These are phyloP conservation scores for Mikania micrantha DNA, from an alignment of 129 eudicot genomes.

Conservation along the genomic window DNA sequence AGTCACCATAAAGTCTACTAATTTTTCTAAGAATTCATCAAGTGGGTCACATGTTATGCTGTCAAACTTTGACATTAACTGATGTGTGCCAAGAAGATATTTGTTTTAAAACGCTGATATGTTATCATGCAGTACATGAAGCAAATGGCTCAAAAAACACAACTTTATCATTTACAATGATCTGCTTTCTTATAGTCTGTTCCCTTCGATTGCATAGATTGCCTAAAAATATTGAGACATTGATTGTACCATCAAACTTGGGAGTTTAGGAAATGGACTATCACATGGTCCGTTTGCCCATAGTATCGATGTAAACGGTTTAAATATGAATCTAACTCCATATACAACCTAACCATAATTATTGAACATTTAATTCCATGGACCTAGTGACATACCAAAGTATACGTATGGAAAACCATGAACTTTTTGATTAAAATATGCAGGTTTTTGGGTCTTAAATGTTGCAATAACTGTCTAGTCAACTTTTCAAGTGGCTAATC, in stretches of 20 bases:
- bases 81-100: not conserved
- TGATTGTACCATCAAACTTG: constrained; percentile 14
- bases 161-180: not conserved
- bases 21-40: not conserved
- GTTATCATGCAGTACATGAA: not conserved
- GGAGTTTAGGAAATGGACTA: constrained; percentile 10
- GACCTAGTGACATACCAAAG: not conserved
- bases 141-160: not conserved
- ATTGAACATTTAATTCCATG: not conserved
- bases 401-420: not conserved
- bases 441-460: constrained; percentile 4
- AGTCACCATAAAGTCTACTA: constrained; percentile 7
- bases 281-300: constrained; percentile 15
- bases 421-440: not conserved
- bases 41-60: constrained; percentile 7
- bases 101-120: not conserved
- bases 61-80: constrained; percentile 7
- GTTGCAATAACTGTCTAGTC: constrained; percentile 8
- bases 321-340: not conserved
- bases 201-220: constrained; percentile 2
- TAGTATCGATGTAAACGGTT: not conserved
- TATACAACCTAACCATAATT: not conserved
- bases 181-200: constrained; percentile 2
- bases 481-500: constrained; percentile 25
- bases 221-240: constrained; percentile 14